Evolutionary conservation across 441 rosid species (phyloP).

Genomic region (Bruguiera hainesii): DNA sequence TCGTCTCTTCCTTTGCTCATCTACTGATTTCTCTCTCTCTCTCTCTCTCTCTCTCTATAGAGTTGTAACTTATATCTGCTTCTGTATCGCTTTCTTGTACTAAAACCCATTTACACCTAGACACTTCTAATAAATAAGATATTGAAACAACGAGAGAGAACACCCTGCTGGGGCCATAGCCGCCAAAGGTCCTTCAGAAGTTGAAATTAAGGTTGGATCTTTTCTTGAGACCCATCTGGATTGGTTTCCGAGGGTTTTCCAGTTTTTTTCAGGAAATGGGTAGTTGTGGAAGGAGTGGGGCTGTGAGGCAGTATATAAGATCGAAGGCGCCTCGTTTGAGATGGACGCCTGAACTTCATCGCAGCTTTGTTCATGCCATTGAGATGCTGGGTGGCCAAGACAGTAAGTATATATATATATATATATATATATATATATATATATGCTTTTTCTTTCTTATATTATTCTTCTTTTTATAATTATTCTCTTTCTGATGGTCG

Average conservation of each 20-base stretch:
- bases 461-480: neutral
- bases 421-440: too few relatives aligned
- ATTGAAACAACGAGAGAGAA: neutral
- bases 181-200: neutral
- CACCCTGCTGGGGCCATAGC: neutral
- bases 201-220: conserved; percentile 2
- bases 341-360: conserved; percentile 99
- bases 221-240: conserved; percentile 1
- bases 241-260: neutral
- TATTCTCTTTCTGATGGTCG: neutral
- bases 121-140: conserved; percentile 18
- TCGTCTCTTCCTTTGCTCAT: conserved; percentile 41
- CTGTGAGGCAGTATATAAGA: conserved; percentile 80
- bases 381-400: conserved; percentile 86
- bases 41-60: neutral
- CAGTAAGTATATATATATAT: conserved; percentile 34
- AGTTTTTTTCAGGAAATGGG: conserved; percentile 38
- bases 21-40: neutral
- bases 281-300: conserved; percentile 68
- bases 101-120: neutral
- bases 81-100: neutral
- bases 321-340: conserved; percentile 88
- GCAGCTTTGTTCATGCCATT: conserved; percentile 79
- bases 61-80: neutral
- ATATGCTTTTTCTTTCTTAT: too few relatives aligned